A percentile compares a stretch with the other conserved stretches of the same genome.
These are phyloP conservation scores for Boletales sp. DNA, from an alignment of 768 basidiomycete genomes.

Conservation along the genomic window DNA sequence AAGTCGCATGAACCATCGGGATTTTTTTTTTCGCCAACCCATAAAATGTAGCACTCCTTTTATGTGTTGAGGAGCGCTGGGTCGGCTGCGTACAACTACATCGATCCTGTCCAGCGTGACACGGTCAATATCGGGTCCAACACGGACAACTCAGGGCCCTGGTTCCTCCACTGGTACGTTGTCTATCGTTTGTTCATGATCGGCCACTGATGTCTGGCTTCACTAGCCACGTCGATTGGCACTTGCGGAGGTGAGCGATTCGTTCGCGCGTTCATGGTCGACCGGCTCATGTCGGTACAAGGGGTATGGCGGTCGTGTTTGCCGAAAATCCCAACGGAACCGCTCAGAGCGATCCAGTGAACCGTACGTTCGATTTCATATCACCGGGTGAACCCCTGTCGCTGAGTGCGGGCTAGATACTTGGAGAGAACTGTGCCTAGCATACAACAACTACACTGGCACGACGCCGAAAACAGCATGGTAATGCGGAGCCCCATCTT, in stretches of 20 bases:
- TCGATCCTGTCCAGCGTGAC: slow-evolving; percentile 54
- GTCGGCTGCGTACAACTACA: slow-evolving; percentile 36
- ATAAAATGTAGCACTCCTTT: slow-evolving; percentile 36
- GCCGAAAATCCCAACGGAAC: slow-evolving; percentile 32
- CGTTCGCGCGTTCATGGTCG: slow-evolving; percentile 23
- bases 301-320: slow-evolving; percentile 40
- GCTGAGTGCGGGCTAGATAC: slow-evolving; percentile 7
- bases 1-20: slow-evolving; percentile 12
- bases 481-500: no score
- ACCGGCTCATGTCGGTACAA: slow-evolving; percentile 31
- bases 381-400: background rate
- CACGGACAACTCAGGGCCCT: slow-evolving; percentile 59
- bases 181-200: background rate
- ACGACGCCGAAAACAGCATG: background rate
- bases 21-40: no score
- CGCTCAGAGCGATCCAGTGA: slow-evolving; percentile 11
- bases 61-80: slow-evolving; percentile 41
- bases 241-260: slow-evolving; percentile 16
- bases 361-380: slow-evolving; percentile 8
- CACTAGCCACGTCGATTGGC: slow-evolving; percentile 27
- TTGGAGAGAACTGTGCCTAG: slow-evolving; percentile 19
- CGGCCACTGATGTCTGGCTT: background rate
- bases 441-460: slow-evolving; percentile 3
- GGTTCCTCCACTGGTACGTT: slow-evolving; percentile 43
- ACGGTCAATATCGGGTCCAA: slow-evolving; percentile 36